Percentiles rank a stretch among this genome's conserved stretches.
Conservation (phyloP, 805 yeast species). For the Saturnispora dispora region DNA sequence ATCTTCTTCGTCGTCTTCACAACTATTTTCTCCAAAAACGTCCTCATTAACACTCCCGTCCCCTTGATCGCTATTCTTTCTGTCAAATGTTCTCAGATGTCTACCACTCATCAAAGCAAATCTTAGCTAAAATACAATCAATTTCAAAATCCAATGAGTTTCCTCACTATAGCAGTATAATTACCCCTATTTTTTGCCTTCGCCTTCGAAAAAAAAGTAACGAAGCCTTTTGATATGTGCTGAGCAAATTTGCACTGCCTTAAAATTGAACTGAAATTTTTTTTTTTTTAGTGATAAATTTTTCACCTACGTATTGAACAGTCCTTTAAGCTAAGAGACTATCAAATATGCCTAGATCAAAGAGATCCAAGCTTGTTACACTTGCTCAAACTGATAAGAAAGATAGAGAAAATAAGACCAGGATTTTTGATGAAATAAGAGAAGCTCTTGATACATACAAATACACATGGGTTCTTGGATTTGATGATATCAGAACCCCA, state of each 20-base stretch:
- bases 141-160: background rate
- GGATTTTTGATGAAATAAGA: slow-evolving; percentile 87
- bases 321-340: background rate
- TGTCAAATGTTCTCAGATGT: background rate
- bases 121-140: background rate
- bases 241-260: slow-evolving; percentile 1
- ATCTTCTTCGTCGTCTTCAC: background rate
- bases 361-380: slow-evolving; percentile 91
- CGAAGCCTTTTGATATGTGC: background rate
- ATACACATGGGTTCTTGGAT: slow-evolving; percentile 75
- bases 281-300: background rate
- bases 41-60: background rate
- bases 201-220: background rate
- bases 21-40: background rate
- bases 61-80: background rate
- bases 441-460: slow-evolving; percentile 65
- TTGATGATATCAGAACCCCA: slow-evolving; percentile 92
- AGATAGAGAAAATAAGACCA: slow-evolving; percentile 84
- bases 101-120: background rate
- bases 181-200: background rate
- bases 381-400: slow-evolving; percentile 94
- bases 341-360: slow-evolving; percentile 83
- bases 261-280: background rate
- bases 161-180: background rate
- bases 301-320: background rate